Evolutionary conservation across 441 rosid species (phyloP).

Genomic region (Isatis lusitanica): DNA sequence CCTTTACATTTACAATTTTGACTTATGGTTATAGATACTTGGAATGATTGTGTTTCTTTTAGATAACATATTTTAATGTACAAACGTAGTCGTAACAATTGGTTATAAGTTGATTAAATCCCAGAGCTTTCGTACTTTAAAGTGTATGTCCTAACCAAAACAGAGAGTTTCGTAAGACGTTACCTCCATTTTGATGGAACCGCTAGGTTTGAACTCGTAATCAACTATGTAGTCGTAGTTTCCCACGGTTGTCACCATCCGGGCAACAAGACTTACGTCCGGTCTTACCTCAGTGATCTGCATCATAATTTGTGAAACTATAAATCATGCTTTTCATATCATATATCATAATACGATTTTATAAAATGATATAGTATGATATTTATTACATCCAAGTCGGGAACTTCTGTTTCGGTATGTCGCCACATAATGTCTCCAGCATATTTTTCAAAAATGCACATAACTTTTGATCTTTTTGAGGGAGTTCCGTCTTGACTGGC

Average conservation of each 20-base stretch:
- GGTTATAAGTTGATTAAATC: background rate
- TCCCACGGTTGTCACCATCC: constrained; percentile 54
- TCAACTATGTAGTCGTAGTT: constrained; percentile 66
- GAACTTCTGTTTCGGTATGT: constrained; percentile 55
- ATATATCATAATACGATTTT: background rate
- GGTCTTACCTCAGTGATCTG: constrained; percentile 64
- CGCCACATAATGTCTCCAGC: constrained; percentile 77
- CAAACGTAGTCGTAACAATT: no score
- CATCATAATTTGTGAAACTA: background rate
- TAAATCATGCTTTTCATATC: background rate
- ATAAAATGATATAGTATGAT: background rate
- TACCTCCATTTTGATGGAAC: constrained; percentile 60
- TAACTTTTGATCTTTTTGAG: constrained; percentile 37
- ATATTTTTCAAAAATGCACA: constrained; percentile 63
- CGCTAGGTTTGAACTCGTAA: constrained; percentile 75
- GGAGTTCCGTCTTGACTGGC: constrained; percentile 50
- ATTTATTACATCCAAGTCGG: constrained; percentile 37
- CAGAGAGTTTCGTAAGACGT: background rate
- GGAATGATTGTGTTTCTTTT: no score
- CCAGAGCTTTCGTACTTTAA: no score
- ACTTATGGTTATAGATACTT: no score
- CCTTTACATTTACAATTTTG: no score
- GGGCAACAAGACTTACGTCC: constrained; percentile 54
- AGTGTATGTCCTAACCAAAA: no score
- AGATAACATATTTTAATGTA: no score